Conservation (phyloP, 2,329 filamentous ascomycete species). For the Trichoderma cornu-damae region DNA sequence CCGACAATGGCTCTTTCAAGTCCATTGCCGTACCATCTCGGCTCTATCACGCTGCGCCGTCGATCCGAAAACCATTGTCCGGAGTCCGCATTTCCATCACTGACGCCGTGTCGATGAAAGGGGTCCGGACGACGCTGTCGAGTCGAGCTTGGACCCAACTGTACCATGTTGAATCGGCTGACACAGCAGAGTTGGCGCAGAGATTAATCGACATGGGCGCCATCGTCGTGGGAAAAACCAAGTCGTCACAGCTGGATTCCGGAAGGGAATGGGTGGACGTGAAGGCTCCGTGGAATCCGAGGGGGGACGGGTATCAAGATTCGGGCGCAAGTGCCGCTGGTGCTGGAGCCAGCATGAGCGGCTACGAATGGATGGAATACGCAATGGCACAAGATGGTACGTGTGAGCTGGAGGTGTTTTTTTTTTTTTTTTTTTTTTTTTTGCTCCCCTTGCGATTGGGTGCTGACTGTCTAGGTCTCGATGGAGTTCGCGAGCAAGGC, state of each 20-base stretch:
- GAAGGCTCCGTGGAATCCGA: constrained; percentile 40
- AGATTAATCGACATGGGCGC: constrained; percentile 56
- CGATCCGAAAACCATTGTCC: constrained; percentile 31
- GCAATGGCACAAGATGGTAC: constrained; percentile 36
- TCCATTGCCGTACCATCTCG: constrained; percentile 37
- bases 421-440: too few species aligned
- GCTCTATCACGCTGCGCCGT: constrained; percentile 31
- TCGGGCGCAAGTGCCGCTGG: constrained; percentile 36
- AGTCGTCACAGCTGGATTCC: constrained; percentile 44
- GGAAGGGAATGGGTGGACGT: constrained; percentile 40
- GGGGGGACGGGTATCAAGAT: constrained; percentile 44
- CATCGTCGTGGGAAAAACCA: constrained; percentile 50
- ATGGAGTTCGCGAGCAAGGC: constrained; percentile 22
- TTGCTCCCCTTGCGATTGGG: not conserved
- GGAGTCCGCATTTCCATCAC: constrained; percentile 35
- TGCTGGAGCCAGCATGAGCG: constrained; percentile 34
- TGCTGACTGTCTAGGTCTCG: constrained; percentile 19
- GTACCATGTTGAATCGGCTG: constrained; percentile 39
- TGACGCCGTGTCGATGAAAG: constrained; percentile 36
- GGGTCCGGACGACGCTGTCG: constrained; percentile 51
- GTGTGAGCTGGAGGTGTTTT: constrained; percentile 14
- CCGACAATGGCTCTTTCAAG: constrained; percentile 26
- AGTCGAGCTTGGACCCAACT: constrained; percentile 55
- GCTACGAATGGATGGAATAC: constrained; percentile 40
- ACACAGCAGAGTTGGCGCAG: constrained; percentile 48